Percentiles rank a stretch among this genome's conserved stretches.
phyloP scores from a whole-genome alignment of 306 rosid species.

The Vigna radiata region DNA sequence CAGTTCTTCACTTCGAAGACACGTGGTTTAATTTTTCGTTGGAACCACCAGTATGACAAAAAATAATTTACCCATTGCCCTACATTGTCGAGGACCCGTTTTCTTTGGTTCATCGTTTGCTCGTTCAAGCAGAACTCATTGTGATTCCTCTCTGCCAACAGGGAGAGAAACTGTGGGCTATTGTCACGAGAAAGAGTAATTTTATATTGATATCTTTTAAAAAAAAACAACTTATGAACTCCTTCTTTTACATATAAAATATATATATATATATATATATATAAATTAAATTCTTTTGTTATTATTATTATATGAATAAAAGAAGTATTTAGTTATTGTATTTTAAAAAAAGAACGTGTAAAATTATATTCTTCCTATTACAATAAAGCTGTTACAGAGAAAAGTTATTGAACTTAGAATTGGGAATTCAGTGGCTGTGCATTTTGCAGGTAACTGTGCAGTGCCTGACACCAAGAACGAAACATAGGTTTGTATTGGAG shows the following conservation, averaged over 20 bases:
- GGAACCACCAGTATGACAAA: slow-evolving; percentile 5
- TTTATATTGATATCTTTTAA: too few species aligned
- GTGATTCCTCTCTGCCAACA: slow-evolving; percentile 9
- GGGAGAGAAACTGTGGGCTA: slow-evolving; percentile 29
- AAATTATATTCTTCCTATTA: not conserved
- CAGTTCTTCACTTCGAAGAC: slow-evolving; percentile 26
- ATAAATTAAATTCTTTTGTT: too few species aligned
- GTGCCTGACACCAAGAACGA: slow-evolving; percentile 56
- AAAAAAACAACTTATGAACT: too few species aligned
- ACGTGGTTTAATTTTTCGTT: slow-evolving; percentile 2
- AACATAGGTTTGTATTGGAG: slow-evolving; percentile 52
- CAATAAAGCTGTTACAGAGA: slow-evolving; percentile 31
- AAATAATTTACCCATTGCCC: slow-evolving; percentile 26
- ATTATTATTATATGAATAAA: too few species aligned
- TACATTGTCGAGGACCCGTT: slow-evolving; percentile 26
- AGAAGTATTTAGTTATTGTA: too few species aligned
- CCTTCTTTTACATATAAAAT: too few species aligned
- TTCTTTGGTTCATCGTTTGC: slow-evolving; percentile 29
- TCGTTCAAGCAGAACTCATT: slow-evolving; percentile 31
- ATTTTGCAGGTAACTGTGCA: slow-evolving; percentile 60
- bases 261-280: too few species aligned
- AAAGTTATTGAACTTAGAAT: slow-evolving; percentile 40
- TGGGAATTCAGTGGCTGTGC: slow-evolving; percentile 46
- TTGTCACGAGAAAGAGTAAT: not conserved
- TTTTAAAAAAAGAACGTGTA: too few species aligned